Conservation (phyloP, 768 basidiomycete genomes). For the Amanita rimosa region DNA sequence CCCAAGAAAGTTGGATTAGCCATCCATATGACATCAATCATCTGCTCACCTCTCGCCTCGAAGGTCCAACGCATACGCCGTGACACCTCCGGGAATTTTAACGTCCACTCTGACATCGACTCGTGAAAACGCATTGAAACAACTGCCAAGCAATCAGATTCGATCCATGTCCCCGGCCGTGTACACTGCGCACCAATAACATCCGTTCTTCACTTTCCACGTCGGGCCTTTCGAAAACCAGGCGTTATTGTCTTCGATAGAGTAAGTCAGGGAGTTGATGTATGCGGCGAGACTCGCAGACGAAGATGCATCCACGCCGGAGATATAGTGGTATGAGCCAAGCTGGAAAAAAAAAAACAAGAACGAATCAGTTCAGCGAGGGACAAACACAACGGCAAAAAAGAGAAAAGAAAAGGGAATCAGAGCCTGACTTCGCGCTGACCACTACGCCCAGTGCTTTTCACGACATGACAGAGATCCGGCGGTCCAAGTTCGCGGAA, state of each 20-base stretch:
- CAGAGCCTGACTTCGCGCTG: constrained; percentile 45
- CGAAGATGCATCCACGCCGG: constrained; percentile 97
- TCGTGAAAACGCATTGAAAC: constrained; percentile 96
- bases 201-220: constrained; percentile 91
- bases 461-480: constrained; percentile 92
- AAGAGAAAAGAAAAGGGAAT: no score
- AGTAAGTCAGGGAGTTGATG: constrained; percentile 96
- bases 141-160: constrained; percentile 31
- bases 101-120: constrained; percentile 97
- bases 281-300: constrained; percentile 97
- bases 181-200: constrained; percentile 56
- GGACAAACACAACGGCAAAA: not conserved
- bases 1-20: not conserved
- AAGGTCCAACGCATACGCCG: constrained; percentile 87
- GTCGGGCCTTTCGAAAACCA: constrained; percentile 83
- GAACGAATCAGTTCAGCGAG: not conserved
- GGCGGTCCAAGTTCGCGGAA: constrained; percentile 98
- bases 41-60: constrained; percentile 79
- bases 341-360: constrained; percentile 33
- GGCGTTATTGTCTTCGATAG: constrained; percentile 79
- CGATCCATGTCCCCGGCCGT: constrained; percentile 13
- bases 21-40: not conserved
- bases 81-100: constrained; percentile 95
- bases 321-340: constrained; percentile 95
- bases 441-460: constrained; percentile 74